Base-by-base conservation (phyloP, 352 stramenopile species). In the Detonula confervacea region DNA sequence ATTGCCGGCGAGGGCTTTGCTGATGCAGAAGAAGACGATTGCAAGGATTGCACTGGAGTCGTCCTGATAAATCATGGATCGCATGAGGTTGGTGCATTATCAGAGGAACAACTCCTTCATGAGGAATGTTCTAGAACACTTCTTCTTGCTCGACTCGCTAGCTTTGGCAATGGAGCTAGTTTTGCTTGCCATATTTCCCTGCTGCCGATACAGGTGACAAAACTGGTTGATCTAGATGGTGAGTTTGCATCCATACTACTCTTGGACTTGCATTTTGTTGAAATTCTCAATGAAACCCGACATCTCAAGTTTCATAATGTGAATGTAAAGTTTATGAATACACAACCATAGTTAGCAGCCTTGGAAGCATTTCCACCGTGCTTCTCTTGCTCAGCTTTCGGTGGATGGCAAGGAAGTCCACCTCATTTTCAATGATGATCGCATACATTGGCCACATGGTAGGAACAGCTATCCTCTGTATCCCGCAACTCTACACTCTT, bases 291-390 rank as follows among this genome's bases (percentile, higher is more conserved):
- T n/a, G n/a, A n/a, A n/a, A n/a, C n/a, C n/a, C n/a, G n/a, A n/a
- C n/a, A n/a, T n/a, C n/a, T n/a, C n/a, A n/a, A n/a, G n/a, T n/a
- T n/a, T n/a, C n/a, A n/a, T n/a, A n/a, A n/a, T n/a, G n/a, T n/a
- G n/a, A n/a, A n/a, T n/a, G n/a, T n/a, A n/a, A n/a, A 46, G 37
- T 54, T 24, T 54, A 54, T n/a, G 44, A 54, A 54, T 54, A 54
- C 44, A 54, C 44, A 5, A 54, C 44, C 12, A 54, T 54, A 8
- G 44, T 54, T 22, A 54, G 44, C 18, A 54, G 44, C 44, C 44
- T 54, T 54, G 44, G 44, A 5, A 54, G 5, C 20, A 6, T 54
- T 8, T 54, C 44, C 12, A 54, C 44, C 5, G 44, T 54, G 18
- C 14, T 54, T 18, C 5, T 54, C 44, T 54, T 54, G 44, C 12